phyloP scores from a whole-genome alignment of 2,329 filamentous ascomycete species.

The Paecilomyces fulvus region DNA sequence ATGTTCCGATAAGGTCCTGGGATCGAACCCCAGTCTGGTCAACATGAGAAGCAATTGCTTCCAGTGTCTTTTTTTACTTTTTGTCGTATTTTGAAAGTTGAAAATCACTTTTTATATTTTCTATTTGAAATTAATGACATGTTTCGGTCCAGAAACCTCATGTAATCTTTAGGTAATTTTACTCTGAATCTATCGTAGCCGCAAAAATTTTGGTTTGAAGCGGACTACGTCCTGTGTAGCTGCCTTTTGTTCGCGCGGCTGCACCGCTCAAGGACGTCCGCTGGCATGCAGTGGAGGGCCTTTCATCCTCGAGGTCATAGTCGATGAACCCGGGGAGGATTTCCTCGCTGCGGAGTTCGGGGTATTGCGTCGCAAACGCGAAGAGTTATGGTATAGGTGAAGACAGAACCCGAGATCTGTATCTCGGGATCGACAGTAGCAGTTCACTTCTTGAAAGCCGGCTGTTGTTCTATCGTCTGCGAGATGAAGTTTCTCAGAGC shows the following conservation, averaged over 20 bases:
- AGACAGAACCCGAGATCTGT: neutral
- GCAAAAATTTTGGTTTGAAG: neutral
- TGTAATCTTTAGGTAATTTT: neutral
- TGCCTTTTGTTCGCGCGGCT: neutral
- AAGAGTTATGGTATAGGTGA: neutral
- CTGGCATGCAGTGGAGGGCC: neutral
- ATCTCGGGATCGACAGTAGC: neutral
- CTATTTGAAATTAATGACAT: neutral
- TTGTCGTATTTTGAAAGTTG: neutral
- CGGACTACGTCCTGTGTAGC: neutral
- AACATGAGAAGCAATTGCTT: neutral
- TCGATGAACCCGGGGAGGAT: neutral
- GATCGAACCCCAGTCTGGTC: neutral
- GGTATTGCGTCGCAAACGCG: neutral
- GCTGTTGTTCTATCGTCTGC: slow-evolving; percentile 80
- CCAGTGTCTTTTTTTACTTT: neutral
- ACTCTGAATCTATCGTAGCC: neutral
- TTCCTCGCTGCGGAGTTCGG: neutral
- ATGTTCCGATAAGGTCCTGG: neutral
- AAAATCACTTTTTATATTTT: neutral
- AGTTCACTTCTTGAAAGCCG: slow-evolving; percentile 54
- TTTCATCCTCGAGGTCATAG: neutral
- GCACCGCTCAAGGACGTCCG: neutral
- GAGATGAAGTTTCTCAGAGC: slow-evolving; percentile 77
- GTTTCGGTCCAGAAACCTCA: neutral